These are phyloP conservation scores for Steccherinum ochraceum DNA, from an alignment of 768 basidiomycete species.

Conservation along the genomic window DNA sequence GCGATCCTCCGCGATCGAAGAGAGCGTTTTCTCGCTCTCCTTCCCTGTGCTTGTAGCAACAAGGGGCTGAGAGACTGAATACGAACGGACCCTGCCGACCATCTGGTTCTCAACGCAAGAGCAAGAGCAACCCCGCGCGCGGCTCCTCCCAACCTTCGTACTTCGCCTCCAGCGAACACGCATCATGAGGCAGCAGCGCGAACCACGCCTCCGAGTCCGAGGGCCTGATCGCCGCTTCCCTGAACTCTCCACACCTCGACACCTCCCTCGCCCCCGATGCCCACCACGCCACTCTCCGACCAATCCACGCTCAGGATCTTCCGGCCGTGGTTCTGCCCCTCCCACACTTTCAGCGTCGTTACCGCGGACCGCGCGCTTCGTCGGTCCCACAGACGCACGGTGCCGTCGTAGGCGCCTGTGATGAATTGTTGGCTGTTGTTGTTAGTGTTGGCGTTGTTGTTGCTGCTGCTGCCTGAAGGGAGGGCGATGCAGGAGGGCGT, in stretches of 20 bases:
- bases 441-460: constrained; percentile 12
- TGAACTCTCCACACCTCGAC: constrained; percentile 11
- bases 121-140: too few species aligned
- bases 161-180: background rate
- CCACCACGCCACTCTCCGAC: constrained; percentile 4
- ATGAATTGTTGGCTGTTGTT: constrained; percentile 45
- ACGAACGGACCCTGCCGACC: too few species aligned
- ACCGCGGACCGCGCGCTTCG: constrained; percentile 62
- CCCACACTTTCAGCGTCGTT: constrained; percentile 57
- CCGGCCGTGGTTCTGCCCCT: constrained; percentile 24
- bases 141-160: background rate
- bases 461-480: constrained; percentile 9
- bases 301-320: constrained; percentile 11
- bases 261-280: constrained; percentile 12
- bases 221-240: background rate
- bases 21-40: background rate
- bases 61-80: too few species aligned
- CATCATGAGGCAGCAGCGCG: too few species aligned
- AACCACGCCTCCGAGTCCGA: too few species aligned
- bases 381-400: constrained; percentile 74
- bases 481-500: constrained; percentile 57
- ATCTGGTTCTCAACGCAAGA: too few species aligned
- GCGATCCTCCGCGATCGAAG: background rate
- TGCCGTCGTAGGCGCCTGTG: constrained; percentile 74
- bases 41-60: background rate